Percentiles rank a stretch among this genome's conserved stretches.
phyloP scores from a whole-genome alignment of 192 early-diverging fungal species.

The Backusella circina region DNA sequence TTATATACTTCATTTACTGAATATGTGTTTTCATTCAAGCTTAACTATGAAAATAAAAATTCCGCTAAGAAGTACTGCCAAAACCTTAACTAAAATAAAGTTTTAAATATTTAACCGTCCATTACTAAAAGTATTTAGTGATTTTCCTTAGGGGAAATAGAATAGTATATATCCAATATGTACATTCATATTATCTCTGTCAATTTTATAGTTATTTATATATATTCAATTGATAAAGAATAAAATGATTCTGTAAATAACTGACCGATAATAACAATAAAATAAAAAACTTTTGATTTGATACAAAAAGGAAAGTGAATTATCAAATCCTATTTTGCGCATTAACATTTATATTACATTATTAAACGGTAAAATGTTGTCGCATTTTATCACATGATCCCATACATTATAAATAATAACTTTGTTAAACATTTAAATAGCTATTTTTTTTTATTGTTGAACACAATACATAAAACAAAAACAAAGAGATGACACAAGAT shows the following conservation, averaged over 20 bases:
- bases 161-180: neutral
- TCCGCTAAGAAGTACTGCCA: neutral
- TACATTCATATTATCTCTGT: neutral
- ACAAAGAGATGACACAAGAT: constrained; percentile 24
- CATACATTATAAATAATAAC: neutral
- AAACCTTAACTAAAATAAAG: neutral
- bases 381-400: neutral
- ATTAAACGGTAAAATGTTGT: constrained; percentile 3
- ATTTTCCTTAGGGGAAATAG: neutral
- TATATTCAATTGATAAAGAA: no score
- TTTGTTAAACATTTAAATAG: neutral
- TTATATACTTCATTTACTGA: no score
- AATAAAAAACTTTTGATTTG: neutral
- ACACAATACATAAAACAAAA: neutral
- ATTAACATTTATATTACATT: neutral
- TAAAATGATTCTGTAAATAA: no score
- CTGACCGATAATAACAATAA: neutral
- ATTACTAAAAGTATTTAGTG: neutral
- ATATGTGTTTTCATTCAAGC: no score
- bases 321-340: no score
- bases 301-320: neutral
- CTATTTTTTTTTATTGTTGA: neutral
- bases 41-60: no score
- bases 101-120: neutral
- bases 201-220: neutral